These are phyloP conservation scores for Gossypium sturtianum DNA, from an alignment of 345 rosid species.

Conservation along the genomic window DNA sequence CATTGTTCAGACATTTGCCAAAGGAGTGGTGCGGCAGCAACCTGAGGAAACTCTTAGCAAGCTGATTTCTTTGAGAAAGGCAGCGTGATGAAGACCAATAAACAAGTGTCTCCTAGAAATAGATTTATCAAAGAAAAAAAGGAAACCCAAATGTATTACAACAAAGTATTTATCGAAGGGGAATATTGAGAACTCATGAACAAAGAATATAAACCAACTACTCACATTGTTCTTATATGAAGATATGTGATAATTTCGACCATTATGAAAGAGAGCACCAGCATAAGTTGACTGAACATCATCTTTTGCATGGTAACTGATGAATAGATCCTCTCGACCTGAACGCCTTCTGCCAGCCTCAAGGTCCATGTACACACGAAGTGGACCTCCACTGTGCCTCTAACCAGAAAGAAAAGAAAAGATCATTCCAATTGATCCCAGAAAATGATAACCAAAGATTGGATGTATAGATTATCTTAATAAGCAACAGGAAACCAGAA, in stretches of 20 bases:
- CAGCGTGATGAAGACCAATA: constrained; percentile 98
- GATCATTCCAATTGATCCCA: background rate
- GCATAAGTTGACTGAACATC: constrained; percentile 75
- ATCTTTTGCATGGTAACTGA: constrained; percentile 85
- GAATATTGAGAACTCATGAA: background rate
- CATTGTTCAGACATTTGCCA: constrained; percentile 93
- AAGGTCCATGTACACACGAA: constrained; percentile 91
- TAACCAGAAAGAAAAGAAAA: constrained; percentile 21
- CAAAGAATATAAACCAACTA: background rate
- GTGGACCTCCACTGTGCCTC: constrained; percentile 81
- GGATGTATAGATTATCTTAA: background rate
- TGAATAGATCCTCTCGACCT: constrained; percentile 79
- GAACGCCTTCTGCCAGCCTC: constrained; percentile 81
- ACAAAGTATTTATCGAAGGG: background rate
- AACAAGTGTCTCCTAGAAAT: constrained; percentile 53
- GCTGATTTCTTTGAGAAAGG: constrained; percentile 59
- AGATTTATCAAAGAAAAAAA: constrained; percentile 21
- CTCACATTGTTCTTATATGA: constrained; percentile 63
- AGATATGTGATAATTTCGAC: constrained; percentile 73
- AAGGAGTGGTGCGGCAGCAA: constrained; percentile 82
- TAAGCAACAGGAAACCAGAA: background rate
- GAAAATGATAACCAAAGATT: background rate
- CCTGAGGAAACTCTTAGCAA: constrained; percentile 57
- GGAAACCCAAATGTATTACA: background rate
- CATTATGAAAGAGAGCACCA: constrained; percentile 82